Percentiles rank a stretch among this genome's conserved stretches.
These are phyloP conservation scores for Yamadazyma phyllophila DNA, from an alignment of 805 yeast species.

Conservation along the genomic window DNA sequence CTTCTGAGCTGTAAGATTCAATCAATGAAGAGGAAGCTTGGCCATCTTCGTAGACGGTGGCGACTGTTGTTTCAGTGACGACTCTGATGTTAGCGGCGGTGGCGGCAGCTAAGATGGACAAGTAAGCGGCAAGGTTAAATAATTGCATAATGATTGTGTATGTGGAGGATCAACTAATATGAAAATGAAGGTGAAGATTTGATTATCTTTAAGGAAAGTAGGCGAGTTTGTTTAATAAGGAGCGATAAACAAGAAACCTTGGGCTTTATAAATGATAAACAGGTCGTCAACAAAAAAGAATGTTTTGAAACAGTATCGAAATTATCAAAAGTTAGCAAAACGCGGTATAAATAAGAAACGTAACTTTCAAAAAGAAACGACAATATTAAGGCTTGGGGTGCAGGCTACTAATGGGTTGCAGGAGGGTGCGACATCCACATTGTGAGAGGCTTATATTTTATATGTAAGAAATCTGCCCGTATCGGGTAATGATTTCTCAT, in stretches of 20 bases:
- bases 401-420: neutral
- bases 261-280: neutral
- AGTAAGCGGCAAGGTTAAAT: conserved; percentile 17
- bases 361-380: neutral
- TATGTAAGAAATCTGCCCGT: too few relatives aligned
- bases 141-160: conserved; percentile 20
- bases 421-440: neutral
- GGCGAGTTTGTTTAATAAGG: neutral
- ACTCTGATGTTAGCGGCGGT: conserved; percentile 11
- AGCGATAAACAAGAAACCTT: conserved; percentile 4
- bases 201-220: conserved; percentile 2
- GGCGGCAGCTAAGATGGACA: conserved; percentile 14
- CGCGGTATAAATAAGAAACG: conserved; percentile 3
- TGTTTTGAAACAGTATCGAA: conserved; percentile 4
- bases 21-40: neutral
- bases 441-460: too few relatives aligned
- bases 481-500: too few relatives aligned
- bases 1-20: neutral
- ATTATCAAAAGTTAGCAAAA: neutral
- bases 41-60: conserved; percentile 15
- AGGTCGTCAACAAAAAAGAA: conserved; percentile 1
- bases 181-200: conserved; percentile 3
- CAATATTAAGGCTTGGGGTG: neutral
- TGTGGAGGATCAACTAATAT: conserved; percentile 2
- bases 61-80: conserved; percentile 12